Conservation (phyloP, 495 filamentous ascomycete species). For the Lineolata rhizophorae region DNA sequence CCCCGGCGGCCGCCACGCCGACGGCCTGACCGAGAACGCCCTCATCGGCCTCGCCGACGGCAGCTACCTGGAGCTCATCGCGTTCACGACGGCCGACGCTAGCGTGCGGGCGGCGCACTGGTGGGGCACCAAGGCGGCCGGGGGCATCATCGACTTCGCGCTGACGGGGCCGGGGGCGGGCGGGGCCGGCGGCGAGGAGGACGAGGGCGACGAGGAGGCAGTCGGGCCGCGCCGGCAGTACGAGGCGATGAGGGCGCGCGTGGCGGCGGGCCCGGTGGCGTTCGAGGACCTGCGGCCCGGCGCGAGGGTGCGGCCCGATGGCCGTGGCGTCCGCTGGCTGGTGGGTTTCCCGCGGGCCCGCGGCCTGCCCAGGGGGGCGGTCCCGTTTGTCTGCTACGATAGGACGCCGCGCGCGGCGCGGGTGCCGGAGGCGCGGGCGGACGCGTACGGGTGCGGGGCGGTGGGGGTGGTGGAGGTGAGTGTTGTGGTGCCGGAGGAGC, state of each 20-base stretch:
- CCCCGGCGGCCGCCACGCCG: conserved; percentile 29
- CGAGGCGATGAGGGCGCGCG: conserved; percentile 5
- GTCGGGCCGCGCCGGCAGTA: too few relatives aligned
- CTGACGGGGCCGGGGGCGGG: conserved; percentile 21
- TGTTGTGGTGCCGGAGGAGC: conserved; percentile 13
- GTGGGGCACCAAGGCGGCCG: conserved; percentile 25
- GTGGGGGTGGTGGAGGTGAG: conserved; percentile 23
- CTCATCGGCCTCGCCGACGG: conserved; percentile 33
- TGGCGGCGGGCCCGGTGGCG: conserved; percentile 9
- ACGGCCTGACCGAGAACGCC: conserved; percentile 30
- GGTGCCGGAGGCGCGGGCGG: conserved; percentile 17
- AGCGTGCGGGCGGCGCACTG: conserved; percentile 21
- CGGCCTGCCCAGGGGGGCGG: conserved; percentile 10
- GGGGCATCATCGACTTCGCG: conserved; percentile 32
- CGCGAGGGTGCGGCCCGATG: conserved; percentile 23
- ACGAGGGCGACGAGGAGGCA: conserved; percentile 11
- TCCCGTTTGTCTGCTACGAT: conserved; percentile 38
- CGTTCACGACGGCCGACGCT: conserved; percentile 28
- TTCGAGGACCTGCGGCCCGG: conserved; percentile 23
- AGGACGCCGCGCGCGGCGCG: conserved; percentile 23
- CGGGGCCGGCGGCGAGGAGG: conserved; percentile 6
- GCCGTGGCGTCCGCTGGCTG: conserved; percentile 25
- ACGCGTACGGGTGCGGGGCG: conserved; percentile 14
- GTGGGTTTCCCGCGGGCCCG: conserved; percentile 24
- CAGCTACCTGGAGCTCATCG: conserved; percentile 36